These are phyloP conservation scores for Aleurites moluccanus DNA, from an alignment of 441 rosid species.

Conservation along the genomic window DNA sequence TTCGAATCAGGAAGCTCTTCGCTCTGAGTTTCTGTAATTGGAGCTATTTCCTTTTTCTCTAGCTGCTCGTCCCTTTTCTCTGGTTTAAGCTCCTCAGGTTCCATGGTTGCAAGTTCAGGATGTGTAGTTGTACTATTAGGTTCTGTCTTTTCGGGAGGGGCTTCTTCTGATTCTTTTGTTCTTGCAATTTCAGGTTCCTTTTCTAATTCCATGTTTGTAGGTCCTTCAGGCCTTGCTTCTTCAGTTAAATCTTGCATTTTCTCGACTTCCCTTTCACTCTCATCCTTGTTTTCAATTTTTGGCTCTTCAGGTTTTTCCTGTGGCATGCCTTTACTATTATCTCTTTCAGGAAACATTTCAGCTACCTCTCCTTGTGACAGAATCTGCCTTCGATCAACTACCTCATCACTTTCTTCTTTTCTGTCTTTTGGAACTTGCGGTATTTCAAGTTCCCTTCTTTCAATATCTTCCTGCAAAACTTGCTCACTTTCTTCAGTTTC, in stretches of 20 bases:
- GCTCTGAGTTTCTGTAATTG: conserved; percentile 16
- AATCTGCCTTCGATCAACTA: conserved; percentile 12
- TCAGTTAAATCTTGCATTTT: neutral
- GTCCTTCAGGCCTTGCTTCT: conserved; percentile 7
- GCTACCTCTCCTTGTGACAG: too few relatives aligned
- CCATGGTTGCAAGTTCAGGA: conserved; percentile 8
- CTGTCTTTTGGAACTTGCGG: neutral
- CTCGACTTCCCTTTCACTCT: neutral
- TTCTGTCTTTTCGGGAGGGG: conserved; percentile 13
- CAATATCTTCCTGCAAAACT: conserved; percentile 15
- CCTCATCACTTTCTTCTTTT: conserved; percentile 17
- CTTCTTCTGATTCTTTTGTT: conserved; percentile 1
- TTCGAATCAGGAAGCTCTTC: conserved; percentile 20
- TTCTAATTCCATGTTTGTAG: conserved; percentile 13
- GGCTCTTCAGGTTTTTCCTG: conserved; percentile 13
- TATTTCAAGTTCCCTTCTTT: conserved; percentile 2
- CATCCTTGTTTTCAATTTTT: neutral
- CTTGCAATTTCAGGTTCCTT: conserved; percentile 6
- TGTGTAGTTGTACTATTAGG: conserved; percentile 1
- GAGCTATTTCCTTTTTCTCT: conserved; percentile 1
- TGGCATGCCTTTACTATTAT: neutral
- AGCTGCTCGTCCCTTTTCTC: neutral
- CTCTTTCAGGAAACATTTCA: conserved; percentile 14
- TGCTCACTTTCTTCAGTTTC: conserved; percentile 23
- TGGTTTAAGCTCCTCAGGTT: conserved; percentile 11